Conservation (phyloP, 139 green algal genomes). For the Chlorella ohadii region DNA sequence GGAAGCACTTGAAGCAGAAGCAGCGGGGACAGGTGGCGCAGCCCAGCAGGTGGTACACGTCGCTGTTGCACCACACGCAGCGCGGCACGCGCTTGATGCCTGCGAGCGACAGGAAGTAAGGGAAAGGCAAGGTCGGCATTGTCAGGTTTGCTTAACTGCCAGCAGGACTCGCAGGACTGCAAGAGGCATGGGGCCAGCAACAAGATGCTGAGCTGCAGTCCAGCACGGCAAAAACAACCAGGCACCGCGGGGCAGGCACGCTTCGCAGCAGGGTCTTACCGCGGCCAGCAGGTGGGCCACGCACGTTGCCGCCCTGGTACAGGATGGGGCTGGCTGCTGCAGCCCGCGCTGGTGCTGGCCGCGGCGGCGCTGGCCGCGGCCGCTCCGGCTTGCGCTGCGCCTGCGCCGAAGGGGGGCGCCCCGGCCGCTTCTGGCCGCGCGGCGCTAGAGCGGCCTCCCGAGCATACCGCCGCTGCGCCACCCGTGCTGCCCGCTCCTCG, state of each 20-base stretch:
- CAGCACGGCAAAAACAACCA: too few relatives aligned
- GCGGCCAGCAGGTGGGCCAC: neutral
- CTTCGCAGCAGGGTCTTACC: neutral
- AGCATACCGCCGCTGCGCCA: conserved; percentile 35
- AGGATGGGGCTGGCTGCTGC: neutral
- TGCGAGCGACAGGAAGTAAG: neutral
- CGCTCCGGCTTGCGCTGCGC: neutral
- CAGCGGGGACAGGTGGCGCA: conserved; percentile 31
- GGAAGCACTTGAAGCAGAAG: conserved; percentile 58
- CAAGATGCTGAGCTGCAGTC: neutral
- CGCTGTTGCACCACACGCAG: conserved; percentile 21
- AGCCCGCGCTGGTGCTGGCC: neutral
- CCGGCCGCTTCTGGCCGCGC: too few relatives aligned
- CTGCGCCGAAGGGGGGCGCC: neutral
- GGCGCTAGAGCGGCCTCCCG: neutral
- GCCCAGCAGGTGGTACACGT: conserved; percentile 25
- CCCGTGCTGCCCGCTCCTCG: conserved; percentile 40
- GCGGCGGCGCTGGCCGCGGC: neutral
- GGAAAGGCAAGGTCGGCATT: neutral
- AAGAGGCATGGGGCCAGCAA: too few relatives aligned
- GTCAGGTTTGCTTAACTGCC: too few relatives aligned
- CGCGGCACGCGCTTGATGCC: neutral
- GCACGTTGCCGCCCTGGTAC: conserved; percentile 27
- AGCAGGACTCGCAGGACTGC: neutral
- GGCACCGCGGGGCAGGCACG: too few relatives aligned